Evolutionary conservation across 768 basidiomycete species (phyloP).

Genomic region (Boletus edulis): DNA sequence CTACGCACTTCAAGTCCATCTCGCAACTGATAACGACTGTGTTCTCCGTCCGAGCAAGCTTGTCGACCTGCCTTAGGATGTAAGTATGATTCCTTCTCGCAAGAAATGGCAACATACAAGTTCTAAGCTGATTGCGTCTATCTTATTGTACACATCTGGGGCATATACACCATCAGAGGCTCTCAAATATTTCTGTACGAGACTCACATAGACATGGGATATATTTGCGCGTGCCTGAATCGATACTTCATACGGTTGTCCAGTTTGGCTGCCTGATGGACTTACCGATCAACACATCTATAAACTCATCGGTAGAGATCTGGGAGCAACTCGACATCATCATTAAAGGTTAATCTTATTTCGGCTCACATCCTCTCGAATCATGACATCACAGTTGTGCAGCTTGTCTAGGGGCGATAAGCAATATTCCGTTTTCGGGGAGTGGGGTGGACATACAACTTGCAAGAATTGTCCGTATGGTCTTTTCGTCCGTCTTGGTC

Average conservation of each 20-base stretch:
- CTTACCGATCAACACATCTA: slow-evolving; percentile 93
- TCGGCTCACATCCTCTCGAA: slow-evolving; percentile 83
- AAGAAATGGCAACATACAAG: slow-evolving; percentile 32
- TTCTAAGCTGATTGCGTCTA: slow-evolving; percentile 84
- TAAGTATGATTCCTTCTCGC: not conserved
- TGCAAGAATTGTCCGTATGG: slow-evolving; percentile 88
- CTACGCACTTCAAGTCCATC: slow-evolving; percentile 78
- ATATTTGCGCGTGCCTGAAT: slow-evolving; percentile 86
- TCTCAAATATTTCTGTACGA: not conserved
- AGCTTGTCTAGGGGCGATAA: slow-evolving; percentile 60
- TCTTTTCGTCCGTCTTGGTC: slow-evolving; percentile 93
- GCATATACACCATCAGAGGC: not conserved
- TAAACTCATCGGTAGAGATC: slow-evolving; percentile 96
- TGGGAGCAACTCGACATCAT: slow-evolving; percentile 29
- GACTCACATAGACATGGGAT: slow-evolving; percentile 84
- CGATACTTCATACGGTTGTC: not conserved
- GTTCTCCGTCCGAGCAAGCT: slow-evolving; percentile 75
- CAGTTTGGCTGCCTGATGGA: not conserved
- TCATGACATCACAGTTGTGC: slow-evolving; percentile 97
- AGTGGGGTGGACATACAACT: slow-evolving; percentile 55
- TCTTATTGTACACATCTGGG: slow-evolving; percentile 93
- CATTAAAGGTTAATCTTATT: slow-evolving; percentile 2
- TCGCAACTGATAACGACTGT: slow-evolving; percentile 97
- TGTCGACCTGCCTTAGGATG: slow-evolving; percentile 52
- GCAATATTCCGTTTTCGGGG: not conserved